Base-by-base conservation (phyloP, 257 asterid species). In the Fraxinus anomala region DNA sequence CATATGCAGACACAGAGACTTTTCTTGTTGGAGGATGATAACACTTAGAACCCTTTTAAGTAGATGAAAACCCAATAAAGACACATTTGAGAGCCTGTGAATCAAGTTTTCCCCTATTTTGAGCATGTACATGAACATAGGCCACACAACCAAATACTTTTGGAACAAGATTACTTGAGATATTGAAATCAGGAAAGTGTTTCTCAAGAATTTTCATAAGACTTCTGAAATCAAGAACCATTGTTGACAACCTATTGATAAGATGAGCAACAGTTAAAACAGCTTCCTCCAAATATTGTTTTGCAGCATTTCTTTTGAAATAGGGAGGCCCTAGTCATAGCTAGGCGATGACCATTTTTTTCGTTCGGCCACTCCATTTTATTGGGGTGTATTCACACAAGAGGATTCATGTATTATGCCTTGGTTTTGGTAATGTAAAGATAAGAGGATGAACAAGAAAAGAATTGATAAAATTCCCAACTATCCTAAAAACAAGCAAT, bases 231-330 rank as follows among this genome's bases (percentile, higher is more conserved):
- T 59, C 51, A 6, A 28, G 68, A 24, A 75, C 49, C 40, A 63
- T 75, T 63, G 65, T 26, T 56, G 5, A 21, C 17, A 75, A 11
- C 47, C 42, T 13, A 17, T 75, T 75, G 30, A 75, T 37, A 37
- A 37, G 16, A 23, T 39, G 39, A 31, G 73, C 34, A 59, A 30
- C 8, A 0, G 26, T 37, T 33, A 63, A 42, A 16, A 39, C 9
- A 36, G 56, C 65, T 59, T 75, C 42, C 42, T 23, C 79, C 79
- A 30, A 75, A 63, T 39, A 75, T 1, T 33, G n/a, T 71, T 71
- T 71, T 34, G 75, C 19, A 6, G 39, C 11, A 36, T 5, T 36
- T 19, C 1, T 71, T 36, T 39, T n/a, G 30, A 19, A 71, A 39
- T 33, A 7, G 44, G 10, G 5, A 36, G 6, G 7, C 59, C 6